phyloP scores from a whole-genome alignment of 73 alveolate genomes.

The Paramecium pentaurelia region DNA sequence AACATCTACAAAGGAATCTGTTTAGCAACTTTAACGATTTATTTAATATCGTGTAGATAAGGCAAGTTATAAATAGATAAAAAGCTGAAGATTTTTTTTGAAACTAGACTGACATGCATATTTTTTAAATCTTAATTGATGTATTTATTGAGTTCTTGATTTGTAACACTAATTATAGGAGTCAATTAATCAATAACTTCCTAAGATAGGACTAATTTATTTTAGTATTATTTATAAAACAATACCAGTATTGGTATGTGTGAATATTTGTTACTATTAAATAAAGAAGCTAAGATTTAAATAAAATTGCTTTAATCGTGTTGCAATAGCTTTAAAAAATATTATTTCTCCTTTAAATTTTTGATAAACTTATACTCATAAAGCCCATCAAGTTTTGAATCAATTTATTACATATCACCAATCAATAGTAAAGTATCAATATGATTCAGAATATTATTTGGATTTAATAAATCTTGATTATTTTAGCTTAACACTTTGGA shows the following conservation, averaged over 20 bases:
- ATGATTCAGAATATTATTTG: background rate
- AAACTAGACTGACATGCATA: background rate
- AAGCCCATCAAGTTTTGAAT: background rate
- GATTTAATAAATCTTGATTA: constrained; percentile 16
- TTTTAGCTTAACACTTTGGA: background rate
- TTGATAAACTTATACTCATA: background rate
- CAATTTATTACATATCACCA: background rate
- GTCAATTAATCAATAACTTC: background rate
- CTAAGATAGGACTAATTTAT: background rate
- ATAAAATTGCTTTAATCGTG: background rate
- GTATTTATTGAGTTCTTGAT: background rate
- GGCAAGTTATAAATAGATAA: background rate
- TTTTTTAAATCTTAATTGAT: background rate
- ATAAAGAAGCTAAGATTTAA: background rate
- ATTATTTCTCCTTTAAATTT: background rate
- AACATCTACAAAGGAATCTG: background rate
- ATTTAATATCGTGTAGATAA: background rate
- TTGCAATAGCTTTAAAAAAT: background rate
- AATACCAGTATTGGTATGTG: background rate
- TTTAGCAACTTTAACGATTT: background rate
- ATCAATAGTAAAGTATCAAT: background rate
- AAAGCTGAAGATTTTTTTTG: background rate
- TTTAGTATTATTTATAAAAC: background rate
- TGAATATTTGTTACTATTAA: background rate
- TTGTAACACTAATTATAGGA: background rate